Evolutionary conservation across 257 asterid genomes (phyloP).

Genomic region (Cynanchum wilfordii): DNA sequence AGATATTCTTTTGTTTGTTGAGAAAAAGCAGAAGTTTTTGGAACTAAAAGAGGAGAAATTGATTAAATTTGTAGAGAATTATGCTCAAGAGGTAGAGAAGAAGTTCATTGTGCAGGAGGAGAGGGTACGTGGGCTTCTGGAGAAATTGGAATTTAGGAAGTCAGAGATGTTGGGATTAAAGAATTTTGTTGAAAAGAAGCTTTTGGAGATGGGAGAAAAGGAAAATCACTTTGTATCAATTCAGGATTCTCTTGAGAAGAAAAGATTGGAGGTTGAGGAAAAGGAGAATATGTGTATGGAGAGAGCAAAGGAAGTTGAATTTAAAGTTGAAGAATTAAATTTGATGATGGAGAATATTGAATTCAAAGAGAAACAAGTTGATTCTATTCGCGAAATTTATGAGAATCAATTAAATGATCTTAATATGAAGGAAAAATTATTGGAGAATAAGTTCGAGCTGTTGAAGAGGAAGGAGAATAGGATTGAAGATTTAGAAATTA

Average conservation of each 20-base stretch:
- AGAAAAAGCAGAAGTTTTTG: background rate
- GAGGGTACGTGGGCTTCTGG: slow-evolving; percentile 1
- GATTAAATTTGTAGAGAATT: slow-evolving; percentile 1
- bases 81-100: slow-evolving; percentile 15
- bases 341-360: slow-evolving; percentile 19
- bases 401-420: slow-evolving; percentile 19
- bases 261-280: slow-evolving; percentile 19
- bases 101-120: slow-evolving; percentile 19
- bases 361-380: slow-evolving; percentile 27
- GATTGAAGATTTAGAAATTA: background rate
- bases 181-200: background rate
- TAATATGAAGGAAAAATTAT: slow-evolving; percentile 27
- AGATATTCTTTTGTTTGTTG: background rate
- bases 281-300: slow-evolving; percentile 14
- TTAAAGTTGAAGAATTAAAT: background rate
- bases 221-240: slow-evolving; percentile 11
- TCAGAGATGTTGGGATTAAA: background rate
- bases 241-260: slow-evolving; percentile 22
- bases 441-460: slow-evolving; percentile 20
- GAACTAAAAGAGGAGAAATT: slow-evolving; percentile 2
- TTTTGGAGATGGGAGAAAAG: slow-evolving; percentile 1
- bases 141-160: slow-evolving; percentile 6
- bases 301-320: slow-evolving; percentile 14
- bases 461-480: slow-evolving; percentile 2
- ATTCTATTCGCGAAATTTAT: slow-evolving; percentile 10